Percentiles rank a stretch among this genome's conserved stretches.
phyloP scores from a whole-genome alignment of 2,329 filamentous ascomycete species.

The Dryadomyces quercivorus region DNA sequence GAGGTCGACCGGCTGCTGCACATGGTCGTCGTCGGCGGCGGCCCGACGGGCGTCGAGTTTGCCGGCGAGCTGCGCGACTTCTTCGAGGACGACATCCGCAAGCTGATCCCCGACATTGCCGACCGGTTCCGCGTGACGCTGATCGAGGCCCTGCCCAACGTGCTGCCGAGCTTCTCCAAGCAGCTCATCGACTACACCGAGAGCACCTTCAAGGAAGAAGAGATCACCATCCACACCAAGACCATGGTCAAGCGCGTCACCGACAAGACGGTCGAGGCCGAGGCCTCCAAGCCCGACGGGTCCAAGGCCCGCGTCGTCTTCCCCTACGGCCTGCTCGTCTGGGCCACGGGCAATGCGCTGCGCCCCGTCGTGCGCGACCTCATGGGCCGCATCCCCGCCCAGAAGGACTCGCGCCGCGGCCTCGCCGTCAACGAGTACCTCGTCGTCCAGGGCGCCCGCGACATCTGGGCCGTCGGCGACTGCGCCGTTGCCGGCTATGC shows the following conservation, averaged over 20 bases:
- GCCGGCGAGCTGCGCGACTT: constrained; percentile 97
- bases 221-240: constrained; percentile 94
- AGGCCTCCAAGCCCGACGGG: constrained; percentile 70
- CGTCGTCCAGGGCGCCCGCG: constrained; percentile 90
- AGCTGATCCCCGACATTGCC: constrained; percentile 92
- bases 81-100: constrained; percentile 96
- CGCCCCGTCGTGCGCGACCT: constrained; percentile 84
- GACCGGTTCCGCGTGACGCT: constrained; percentile 95
- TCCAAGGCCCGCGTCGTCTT: constrained; percentile 70
- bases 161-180: constrained; percentile 97
- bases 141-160: constrained; percentile 92
- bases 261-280: constrained; percentile 83
- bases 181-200: constrained; percentile 99
- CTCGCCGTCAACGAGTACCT: constrained; percentile 97
- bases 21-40: constrained; percentile 93
- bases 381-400: constrained; percentile 82
- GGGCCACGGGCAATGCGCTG: constrained; percentile 94
- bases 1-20: constrained; percentile 91
- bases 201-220: constrained; percentile 97
- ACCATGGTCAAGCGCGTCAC: constrained; percentile 98
- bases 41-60: constrained; percentile 95
- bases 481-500: constrained; percentile 97
- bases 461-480: constrained; percentile 97
- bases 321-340: constrained; percentile 91
- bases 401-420: constrained; percentile 89